phyloP scores from a whole-genome alignment of 1,284 basidiomycete genomes.

The Trichosporon asahii region DNA sequence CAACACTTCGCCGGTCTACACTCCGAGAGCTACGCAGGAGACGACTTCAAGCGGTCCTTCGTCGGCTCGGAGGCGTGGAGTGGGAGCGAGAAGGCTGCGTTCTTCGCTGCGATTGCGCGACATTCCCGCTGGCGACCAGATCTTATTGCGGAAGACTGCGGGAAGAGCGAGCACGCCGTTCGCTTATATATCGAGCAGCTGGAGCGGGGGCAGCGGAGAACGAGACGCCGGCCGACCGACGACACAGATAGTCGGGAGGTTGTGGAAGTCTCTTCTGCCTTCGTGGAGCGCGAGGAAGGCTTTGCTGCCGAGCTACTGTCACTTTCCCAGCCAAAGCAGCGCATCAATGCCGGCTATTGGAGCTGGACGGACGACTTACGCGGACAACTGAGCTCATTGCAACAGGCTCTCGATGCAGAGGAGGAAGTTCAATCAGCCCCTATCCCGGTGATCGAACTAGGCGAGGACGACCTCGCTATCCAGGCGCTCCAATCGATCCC shows the following conservation, averaged over 20 bases:
- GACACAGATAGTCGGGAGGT: conserved; percentile 11
- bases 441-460: neutral
- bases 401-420: neutral
- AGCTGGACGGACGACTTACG: neutral
- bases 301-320: conserved; percentile 48
- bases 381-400: neutral
- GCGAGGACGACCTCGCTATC: conserved; percentile 27
- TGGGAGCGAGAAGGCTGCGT: conserved; percentile 61
- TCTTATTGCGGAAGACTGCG: conserved; percentile 62
- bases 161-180: conserved; percentile 62
- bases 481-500: conserved; percentile 26
- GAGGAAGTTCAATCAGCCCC: too few species aligned
- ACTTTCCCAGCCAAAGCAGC: neutral
- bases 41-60: neutral
- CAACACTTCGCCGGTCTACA: neutral
- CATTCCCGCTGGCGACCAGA: conserved; percentile 69
- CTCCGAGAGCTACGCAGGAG: neutral
- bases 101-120: conserved; percentile 64
- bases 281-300: conserved; percentile 62
- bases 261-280: conserved; percentile 60
- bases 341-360: neutral
- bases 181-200: conserved; percentile 61
- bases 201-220: conserved; percentile 18
- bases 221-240: neutral
- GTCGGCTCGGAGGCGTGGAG: conserved; percentile 57